Conservation (phyloP, 805 yeast species). For the Cyberlindnera galapagoensis region DNA sequence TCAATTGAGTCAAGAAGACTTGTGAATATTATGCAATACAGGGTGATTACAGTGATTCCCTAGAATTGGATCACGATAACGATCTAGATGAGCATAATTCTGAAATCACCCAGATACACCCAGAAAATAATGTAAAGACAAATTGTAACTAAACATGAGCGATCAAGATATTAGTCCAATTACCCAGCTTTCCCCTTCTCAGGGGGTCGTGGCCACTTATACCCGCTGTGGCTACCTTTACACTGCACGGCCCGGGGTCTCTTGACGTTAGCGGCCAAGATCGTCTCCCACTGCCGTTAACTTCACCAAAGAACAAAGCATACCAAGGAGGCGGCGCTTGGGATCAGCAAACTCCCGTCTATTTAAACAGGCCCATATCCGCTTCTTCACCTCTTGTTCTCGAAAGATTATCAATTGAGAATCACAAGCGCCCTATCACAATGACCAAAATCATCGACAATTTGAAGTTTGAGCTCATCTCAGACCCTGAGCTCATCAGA, state of each 20-base stretch:
- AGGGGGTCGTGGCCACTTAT: too few species aligned
- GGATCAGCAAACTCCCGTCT: not conserved
- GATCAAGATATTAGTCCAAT: too few species aligned
- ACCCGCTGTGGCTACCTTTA: too few species aligned
- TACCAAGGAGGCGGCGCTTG: not conserved
- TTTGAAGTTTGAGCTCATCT: constrained; percentile 11
- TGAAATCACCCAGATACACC: too few species aligned
- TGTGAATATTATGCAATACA: too few species aligned
- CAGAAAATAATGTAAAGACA: too few species aligned
- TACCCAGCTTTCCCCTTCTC: too few species aligned
- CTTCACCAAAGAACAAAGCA: not conserved
- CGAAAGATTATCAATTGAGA: not conserved
- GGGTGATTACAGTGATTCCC: constrained; percentile 95
- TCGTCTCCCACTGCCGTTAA: constrained; percentile 12
- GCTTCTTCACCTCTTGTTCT: not conserved
- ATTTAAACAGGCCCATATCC: not conserved
- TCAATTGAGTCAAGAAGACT: too few species aligned
- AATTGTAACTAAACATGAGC: too few species aligned
- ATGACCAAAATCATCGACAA: constrained; percentile 7
- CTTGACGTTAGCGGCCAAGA: constrained; percentile 15
- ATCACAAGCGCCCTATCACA: too few species aligned
- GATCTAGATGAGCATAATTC: constrained; percentile 96
- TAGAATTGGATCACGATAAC: constrained; percentile 96
- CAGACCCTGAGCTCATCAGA: constrained; percentile 28
- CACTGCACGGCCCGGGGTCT: too few species aligned